A percentile compares a stretch with the other conserved stretches of the same genome.
Evolutionary conservation across 768 basidiomycete genomes (phyloP).

Genomic region (Calocybe indica): DNA sequence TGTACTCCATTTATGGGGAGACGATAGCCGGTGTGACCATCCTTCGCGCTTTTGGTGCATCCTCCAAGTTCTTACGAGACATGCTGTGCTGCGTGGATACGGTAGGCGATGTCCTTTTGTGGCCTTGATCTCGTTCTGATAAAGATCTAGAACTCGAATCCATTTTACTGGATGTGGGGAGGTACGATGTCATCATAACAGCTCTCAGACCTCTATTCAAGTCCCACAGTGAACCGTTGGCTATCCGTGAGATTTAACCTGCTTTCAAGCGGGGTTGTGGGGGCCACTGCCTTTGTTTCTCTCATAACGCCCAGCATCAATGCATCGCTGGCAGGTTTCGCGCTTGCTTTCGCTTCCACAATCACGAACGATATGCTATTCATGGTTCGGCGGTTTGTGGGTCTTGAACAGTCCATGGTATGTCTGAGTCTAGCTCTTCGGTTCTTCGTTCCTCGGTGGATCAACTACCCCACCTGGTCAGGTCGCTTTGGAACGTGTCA

Average conservation of each 20-base stretch:
- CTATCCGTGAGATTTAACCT: slow-evolving; percentile 83
- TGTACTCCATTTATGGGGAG: slow-evolving; percentile 40
- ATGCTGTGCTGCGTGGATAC: slow-evolving; percentile 82
- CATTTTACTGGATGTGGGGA: slow-evolving; percentile 92
- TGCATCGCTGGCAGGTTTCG: slow-evolving; percentile 82
- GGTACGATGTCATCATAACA: slow-evolving; percentile 31
- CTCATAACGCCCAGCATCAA: slow-evolving; percentile 66
- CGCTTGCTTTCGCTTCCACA: slow-evolving; percentile 76
- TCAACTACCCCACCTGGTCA: slow-evolving; percentile 14
- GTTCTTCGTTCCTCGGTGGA: neutral
- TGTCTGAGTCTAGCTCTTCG: slow-evolving; percentile 2
- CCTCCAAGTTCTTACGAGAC: slow-evolving; percentile 79
- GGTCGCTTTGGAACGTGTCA: slow-evolving; percentile 85
- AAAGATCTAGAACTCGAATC: slow-evolving; percentile 44
- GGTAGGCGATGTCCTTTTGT: slow-evolving; percentile 30
- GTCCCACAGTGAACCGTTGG: slow-evolving; percentile 76
- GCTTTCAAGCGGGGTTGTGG: slow-evolving; percentile 64
- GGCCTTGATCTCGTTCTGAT: neutral
- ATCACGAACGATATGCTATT: slow-evolving; percentile 70
- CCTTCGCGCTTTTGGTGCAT: slow-evolving; percentile 82
- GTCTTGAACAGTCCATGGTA: slow-evolving; percentile 91
- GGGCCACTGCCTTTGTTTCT: slow-evolving; percentile 63
- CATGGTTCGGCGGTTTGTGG: slow-evolving; percentile 72
- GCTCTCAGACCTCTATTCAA: neutral
- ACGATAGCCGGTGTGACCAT: slow-evolving; percentile 37